These are phyloP conservation scores for Drosera capensis DNA, from an alignment of 148 eudicot species.

Conservation along the genomic window DNA sequence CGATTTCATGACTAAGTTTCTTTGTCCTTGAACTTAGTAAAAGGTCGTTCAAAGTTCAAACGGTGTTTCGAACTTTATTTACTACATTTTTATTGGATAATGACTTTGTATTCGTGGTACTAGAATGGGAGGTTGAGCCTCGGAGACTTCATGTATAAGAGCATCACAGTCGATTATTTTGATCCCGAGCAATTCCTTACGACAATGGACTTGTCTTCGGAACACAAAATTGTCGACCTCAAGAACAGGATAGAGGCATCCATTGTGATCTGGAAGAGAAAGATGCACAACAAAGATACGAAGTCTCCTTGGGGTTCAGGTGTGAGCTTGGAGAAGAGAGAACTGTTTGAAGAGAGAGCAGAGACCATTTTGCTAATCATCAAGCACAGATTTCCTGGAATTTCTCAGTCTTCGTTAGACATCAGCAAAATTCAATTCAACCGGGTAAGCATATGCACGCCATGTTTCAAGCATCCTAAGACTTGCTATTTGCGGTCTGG, in stretches of 20 bases:
- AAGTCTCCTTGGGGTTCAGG: conserved; percentile 59
- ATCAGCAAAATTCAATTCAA: conserved; percentile 65
- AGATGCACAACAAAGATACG: conserved; percentile 42
- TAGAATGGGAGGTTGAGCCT: conserved; percentile 60
- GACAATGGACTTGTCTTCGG: conserved; percentile 48
- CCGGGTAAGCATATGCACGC: conserved; percentile 18
- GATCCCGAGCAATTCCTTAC: conserved; percentile 48
- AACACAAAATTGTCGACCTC: conserved; percentile 56
- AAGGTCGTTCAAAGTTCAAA: no score
- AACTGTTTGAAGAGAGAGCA: conserved; percentile 57
- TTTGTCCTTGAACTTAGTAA: no score
- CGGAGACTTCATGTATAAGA: conserved; percentile 47
- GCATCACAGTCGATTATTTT: conserved; percentile 51
- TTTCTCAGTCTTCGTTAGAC: conserved; percentile 55
- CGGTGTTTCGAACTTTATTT: no score
- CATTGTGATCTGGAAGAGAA: conserved; percentile 58
- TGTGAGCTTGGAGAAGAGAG: conserved; percentile 65
- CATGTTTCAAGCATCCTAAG: background rate
- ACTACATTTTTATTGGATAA: no score
- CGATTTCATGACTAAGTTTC: no score
- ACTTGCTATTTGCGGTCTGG: background rate
- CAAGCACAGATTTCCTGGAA: conserved; percentile 54
- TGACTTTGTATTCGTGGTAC: conserved; percentile 5
- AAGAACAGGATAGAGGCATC: conserved; percentile 71
- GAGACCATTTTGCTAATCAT: conserved; percentile 44